phyloP scores from a whole-genome alignment of 129 eudicot genomes.

The Escallonia rubra region DNA sequence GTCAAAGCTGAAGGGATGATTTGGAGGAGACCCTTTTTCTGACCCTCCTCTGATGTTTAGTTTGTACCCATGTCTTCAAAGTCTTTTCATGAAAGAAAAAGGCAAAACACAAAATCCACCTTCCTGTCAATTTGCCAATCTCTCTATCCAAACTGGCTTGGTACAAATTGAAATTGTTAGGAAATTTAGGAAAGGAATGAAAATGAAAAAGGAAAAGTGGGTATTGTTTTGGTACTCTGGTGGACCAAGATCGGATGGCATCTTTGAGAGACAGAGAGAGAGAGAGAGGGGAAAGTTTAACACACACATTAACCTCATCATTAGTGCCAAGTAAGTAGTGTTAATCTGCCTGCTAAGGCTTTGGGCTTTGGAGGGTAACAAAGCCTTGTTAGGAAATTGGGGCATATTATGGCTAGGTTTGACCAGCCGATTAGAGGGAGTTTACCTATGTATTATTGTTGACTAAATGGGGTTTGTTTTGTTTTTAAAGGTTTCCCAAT shows the following conservation, averaged over 20 bases:
- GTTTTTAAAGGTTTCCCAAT: too few species aligned
- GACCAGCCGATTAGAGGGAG: too few species aligned
- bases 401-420: too few species aligned
- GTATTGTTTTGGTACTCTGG: conserved; percentile 18
- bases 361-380: neutral
- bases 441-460: too few species aligned
- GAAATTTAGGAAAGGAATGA: neutral
- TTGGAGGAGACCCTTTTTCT: conserved; percentile 20
- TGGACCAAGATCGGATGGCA: conserved; percentile 44
- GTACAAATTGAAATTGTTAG: conserved; percentile 12
- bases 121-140: conserved; percentile 17
- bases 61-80: conserved; percentile 20
- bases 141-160: conserved; percentile 18
- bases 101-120: conserved; percentile 2
- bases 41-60: conserved; percentile 27
- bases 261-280: conserved; percentile 26
- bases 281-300: neutral
- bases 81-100: conserved; percentile 25
- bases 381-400: neutral
- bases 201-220: neutral
- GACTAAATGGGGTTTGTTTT: too few species aligned
- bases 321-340: neutral
- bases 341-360: neutral
- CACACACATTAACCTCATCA: neutral
- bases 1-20: conserved; percentile 9